These are phyloP conservation scores for Globisporangium polare DNA, from an alignment of 352 stramenopile species.

Conservation along the genomic window DNA sequence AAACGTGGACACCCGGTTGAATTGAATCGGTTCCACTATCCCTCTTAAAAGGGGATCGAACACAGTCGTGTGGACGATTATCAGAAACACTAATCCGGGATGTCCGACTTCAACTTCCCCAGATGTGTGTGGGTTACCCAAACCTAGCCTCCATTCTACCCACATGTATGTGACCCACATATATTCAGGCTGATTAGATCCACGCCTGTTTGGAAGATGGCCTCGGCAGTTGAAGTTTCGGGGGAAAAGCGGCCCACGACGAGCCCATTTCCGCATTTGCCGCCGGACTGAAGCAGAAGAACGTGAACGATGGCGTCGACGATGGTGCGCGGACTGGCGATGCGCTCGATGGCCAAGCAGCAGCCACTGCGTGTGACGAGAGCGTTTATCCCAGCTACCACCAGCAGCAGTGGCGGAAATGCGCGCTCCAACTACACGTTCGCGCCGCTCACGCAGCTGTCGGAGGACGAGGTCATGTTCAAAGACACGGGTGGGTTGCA, in stretches of 20 bases:
- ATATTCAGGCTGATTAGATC: neutral
- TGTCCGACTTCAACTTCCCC: conserved; percentile 5
- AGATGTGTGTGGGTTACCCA: neutral
- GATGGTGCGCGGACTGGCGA: conserved; percentile 5
- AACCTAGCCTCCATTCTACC: no score
- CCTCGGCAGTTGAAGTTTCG: neutral
- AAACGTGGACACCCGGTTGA: no score
- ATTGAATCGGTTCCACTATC: no score
- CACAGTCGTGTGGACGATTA: conserved; percentile 2
- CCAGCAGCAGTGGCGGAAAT: neutral
- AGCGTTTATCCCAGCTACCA: neutral
- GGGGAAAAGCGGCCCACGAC: neutral
- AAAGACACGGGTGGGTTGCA: conserved; percentile 37
- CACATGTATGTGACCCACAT: neutral
- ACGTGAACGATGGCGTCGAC: conserved; percentile 5
- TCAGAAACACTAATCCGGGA: conserved; percentile 6
- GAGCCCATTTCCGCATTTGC: conserved; percentile 4
- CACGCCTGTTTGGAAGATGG: neutral
- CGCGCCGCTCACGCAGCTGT: conserved; percentile 47
- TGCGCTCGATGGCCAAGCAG: conserved; percentile 1
- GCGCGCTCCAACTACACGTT: conserved; percentile 23
- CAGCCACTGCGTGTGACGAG: neutral
- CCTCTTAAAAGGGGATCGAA: neutral
- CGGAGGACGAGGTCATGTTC: conserved; percentile 71
- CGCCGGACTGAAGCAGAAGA: neutral